Evolutionary conservation across 2,329 filamentous ascomycete genomes (phyloP).

Genomic region (Coniochaeta sp.): DNA sequence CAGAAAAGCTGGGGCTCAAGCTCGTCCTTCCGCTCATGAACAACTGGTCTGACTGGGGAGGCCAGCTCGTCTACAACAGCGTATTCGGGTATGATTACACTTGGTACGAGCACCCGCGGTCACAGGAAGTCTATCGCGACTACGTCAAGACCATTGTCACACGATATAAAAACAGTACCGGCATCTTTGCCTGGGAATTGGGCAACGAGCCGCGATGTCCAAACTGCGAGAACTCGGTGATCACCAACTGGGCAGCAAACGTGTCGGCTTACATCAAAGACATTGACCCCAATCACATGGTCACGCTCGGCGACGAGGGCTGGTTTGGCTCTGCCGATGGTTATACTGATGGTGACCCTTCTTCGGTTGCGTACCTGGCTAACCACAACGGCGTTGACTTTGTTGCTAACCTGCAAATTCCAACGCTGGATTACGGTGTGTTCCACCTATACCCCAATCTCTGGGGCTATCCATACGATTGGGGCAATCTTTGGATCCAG

Average conservation of each 20-base stretch:
- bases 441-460: slow-evolving; percentile 28
- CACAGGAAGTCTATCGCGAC: slow-evolving; percentile 42
- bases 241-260: slow-evolving; percentile 49
- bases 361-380: slow-evolving; percentile 14
- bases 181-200: slow-evolving; percentile 45
- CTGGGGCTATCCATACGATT: neutral
- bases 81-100: slow-evolving; percentile 45
- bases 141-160: slow-evolving; percentile 38
- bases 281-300: slow-evolving; percentile 52
- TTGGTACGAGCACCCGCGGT: slow-evolving; percentile 44
- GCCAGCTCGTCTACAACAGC: slow-evolving; percentile 49
- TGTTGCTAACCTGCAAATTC: slow-evolving; percentile 26
- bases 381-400: slow-evolving; percentile 15
- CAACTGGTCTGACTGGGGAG: slow-evolving; percentile 62
- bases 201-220: slow-evolving; percentile 52
- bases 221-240: slow-evolving; percentile 47
- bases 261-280: slow-evolving; percentile 55
- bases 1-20: slow-evolving; percentile 52
- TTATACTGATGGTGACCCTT: slow-evolving; percentile 11
- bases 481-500: neutral
- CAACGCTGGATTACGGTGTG: slow-evolving; percentile 36
- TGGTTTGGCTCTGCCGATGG: slow-evolving; percentile 8
- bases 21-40: slow-evolving; percentile 61
- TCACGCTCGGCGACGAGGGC: slow-evolving; percentile 53
- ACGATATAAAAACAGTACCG: slow-evolving; percentile 34